Conservation (phyloP, 768 basidiomycete species). For the Rubroboletus satanas region DNA sequence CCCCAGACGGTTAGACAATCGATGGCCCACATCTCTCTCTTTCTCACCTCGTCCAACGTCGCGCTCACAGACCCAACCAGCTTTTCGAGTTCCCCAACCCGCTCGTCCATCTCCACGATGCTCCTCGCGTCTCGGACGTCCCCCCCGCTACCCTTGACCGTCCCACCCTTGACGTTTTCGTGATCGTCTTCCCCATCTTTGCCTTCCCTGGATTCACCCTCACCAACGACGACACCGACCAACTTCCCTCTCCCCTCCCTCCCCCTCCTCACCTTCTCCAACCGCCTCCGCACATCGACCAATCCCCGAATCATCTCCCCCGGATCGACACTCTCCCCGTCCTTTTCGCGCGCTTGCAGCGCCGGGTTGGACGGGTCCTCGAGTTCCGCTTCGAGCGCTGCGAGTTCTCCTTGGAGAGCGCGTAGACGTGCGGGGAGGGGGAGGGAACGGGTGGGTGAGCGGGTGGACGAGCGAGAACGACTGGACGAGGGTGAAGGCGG, state of each 20-base stretch:
- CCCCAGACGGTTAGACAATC: not conserved
- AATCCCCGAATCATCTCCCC: slow-evolving; percentile 74
- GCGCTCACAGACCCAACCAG: slow-evolving; percentile 78
- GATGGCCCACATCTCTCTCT: not conserved
- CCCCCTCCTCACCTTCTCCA: slow-evolving; percentile 63
- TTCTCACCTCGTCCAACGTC: slow-evolving; percentile 71
- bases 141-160: not conserved
- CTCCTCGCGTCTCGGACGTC: slow-evolving; percentile 42
- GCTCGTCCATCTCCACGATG: slow-evolving; percentile 73
- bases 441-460: slow-evolving; percentile 30
- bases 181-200: slow-evolving; percentile 3
- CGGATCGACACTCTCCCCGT: slow-evolving; percentile 55
- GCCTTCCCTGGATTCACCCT: slow-evolving; percentile 3
- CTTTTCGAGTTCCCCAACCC: slow-evolving; percentile 80
- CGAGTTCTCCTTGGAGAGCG: slow-evolving; percentile 71
- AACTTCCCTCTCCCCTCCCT: slow-evolving; percentile 64
- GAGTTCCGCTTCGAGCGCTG: slow-evolving; percentile 78
- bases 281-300: slow-evolving; percentile 65
- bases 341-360: slow-evolving; percentile 52
- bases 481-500: slow-evolving; percentile 58
- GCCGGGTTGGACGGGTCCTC: slow-evolving; percentile 74
- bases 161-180: not conserved
- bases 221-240: slow-evolving; percentile 52
- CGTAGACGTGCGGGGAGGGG: slow-evolving; percentile 60
- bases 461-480: slow-evolving; percentile 37